Conservation (phyloP, 176 grass and related monocot genomes). For the Aegilops umbellulata region DNA sequence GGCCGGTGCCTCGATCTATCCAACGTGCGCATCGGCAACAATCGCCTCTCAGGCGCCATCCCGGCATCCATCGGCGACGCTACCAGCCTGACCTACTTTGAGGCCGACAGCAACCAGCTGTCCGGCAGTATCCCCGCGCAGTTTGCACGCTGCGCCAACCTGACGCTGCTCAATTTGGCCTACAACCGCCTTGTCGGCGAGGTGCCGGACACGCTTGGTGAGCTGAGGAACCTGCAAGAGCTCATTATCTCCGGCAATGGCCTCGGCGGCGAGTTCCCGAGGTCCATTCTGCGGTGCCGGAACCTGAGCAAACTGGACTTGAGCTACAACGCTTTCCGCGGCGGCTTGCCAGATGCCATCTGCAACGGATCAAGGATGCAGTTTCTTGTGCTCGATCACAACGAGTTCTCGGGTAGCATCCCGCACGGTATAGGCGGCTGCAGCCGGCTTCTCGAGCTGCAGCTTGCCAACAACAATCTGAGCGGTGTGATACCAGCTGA, state of each 20-base stretch:
- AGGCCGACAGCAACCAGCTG: conserved; percentile 75
- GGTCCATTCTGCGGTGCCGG: conserved; percentile 64
- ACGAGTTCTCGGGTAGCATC: conserved; percentile 54
- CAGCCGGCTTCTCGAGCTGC: conserved; percentile 62
- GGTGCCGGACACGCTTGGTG: conserved; percentile 51
- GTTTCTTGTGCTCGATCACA: conserved; percentile 85
- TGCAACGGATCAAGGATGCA: conserved; percentile 77
- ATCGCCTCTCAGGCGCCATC: conserved; percentile 58
- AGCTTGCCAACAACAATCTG: conserved; percentile 77
- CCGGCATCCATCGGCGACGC: conserved; percentile 65
- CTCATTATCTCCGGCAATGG: conserved; percentile 66
- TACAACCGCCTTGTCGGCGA: conserved; percentile 67
- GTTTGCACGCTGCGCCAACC: conserved; percentile 71
- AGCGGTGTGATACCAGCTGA: conserved; percentile 71
- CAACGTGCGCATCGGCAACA: conserved; percentile 83
- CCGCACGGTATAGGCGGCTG: conserved; percentile 63
- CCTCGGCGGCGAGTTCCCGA: conserved; percentile 63
- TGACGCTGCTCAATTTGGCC: conserved; percentile 82
- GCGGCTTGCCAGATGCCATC: conserved; percentile 56
- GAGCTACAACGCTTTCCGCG: conserved; percentile 65
- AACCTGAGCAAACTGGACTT: conserved; percentile 94
- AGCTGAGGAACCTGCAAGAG: conserved; percentile 81
- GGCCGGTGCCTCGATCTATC: conserved; percentile 66
- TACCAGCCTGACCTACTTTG: conserved; percentile 84
- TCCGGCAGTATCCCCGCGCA: conserved; percentile 62